Evolutionary conservation across 1,139 yeast genomes (phyloP), one percentile per base, ranked within the genome.

Genomic region (Entelexis paramagnoliae): DNA sequence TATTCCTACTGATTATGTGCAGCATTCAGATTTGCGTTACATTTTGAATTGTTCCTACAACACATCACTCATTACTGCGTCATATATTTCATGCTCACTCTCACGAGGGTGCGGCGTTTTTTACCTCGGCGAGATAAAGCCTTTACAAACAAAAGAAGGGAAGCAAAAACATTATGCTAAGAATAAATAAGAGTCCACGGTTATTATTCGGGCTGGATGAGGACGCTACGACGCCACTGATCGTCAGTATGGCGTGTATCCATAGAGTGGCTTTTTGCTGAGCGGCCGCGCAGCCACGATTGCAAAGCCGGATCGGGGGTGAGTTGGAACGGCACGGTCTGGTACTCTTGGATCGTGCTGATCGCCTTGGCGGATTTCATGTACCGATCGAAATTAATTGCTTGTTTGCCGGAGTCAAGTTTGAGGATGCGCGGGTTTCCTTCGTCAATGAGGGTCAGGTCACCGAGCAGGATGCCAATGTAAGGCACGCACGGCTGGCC

Each of bases 341-440:
- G 96, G 59, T 85, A 74, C 53, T 77, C 77, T 67, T 86, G 95
- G 44, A 87, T 71, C 58, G 81, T 87, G n/a, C 89, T 81, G 50
- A 88, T 76, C 44, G 85, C 77, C 55, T 81, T 73, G 3, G 95
- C 80, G 44, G 83, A 76, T 63, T 83, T 83, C 66, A 77, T 74
- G 65, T 83, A 85, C 62, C 89, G 84, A 64, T 87, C 96, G 60
- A 87, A 79, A 64, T 89, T 88, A 63, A 89, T 80, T 59, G 81
- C 73, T 9, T 34, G 22, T 10, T 17, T 10, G 28, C 48, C 59
- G 51, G 30, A 42, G 43, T 45, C 60, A 26, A 56, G 45, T 11
- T 88, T 72, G 62, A 75, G 78, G 59, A 77, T 49, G 36, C 62
- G 81, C 35, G 87, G 77, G 64, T 87, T 88, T 19, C 96, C 96